phyloP scores from a whole-genome alignment of 148 eudicot genomes.

The Simmondsia chinensis region DNA sequence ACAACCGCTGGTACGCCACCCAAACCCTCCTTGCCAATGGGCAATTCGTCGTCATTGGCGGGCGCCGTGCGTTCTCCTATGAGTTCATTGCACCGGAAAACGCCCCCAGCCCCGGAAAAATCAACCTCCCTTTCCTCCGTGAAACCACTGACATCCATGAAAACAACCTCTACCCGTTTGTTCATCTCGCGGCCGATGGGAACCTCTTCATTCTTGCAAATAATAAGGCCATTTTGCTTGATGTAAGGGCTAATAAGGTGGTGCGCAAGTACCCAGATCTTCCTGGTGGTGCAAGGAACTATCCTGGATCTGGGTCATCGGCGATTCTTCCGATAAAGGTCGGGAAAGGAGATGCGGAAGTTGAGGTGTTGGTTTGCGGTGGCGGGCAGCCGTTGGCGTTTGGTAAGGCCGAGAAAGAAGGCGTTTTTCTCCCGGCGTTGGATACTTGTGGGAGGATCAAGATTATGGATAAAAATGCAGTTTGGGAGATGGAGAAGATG shows the following conservation, averaged over 20 bases:
- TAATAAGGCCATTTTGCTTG: conserved; percentile 34
- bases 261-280: conserved; percentile 40
- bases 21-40: conserved; percentile 46
- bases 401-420: conserved; percentile 18
- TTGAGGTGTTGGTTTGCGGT: conserved; percentile 59
- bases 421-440: conserved; percentile 31
- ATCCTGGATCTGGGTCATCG: conserved; percentile 64
- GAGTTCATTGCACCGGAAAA: conserved; percentile 41
- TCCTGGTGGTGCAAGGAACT: conserved; percentile 74
- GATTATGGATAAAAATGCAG: conserved; percentile 9
- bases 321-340: conserved; percentile 49
- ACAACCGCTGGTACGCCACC: conserved; percentile 62
- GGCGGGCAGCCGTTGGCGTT: conserved; percentile 30
- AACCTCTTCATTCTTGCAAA: conserved; percentile 72
- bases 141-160: conserved; percentile 46
- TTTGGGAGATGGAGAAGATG: conserved; percentile 77
- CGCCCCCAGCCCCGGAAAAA: conserved; percentile 10
- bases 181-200: conserved; percentile 62
- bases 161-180: conserved; percentile 87
- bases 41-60: conserved; percentile 46
- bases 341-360: conserved; percentile 6
- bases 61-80: conserved; percentile 46
- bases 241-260: conserved; percentile 25
- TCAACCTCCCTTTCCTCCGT: conserved; percentile 32
- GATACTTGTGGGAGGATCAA: conserved; percentile 47